Percentiles rank a stretch among this genome's conserved stretches.
phyloP scores from a whole-genome alignment of 768 basidiomycete genomes.

The Mycena maculata region DNA sequence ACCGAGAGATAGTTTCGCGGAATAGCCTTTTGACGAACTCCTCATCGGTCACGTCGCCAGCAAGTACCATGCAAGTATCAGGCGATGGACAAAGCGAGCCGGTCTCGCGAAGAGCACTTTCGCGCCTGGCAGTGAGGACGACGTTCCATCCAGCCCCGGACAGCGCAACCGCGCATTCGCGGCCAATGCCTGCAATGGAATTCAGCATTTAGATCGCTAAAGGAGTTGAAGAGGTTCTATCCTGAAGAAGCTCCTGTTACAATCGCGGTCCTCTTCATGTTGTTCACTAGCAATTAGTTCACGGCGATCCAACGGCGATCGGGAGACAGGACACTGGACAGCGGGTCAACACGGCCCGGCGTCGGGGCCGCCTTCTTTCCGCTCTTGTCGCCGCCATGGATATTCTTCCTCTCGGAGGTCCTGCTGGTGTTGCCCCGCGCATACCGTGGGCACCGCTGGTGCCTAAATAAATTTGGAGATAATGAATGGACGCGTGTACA shows the following conservation, averaged over 20 bases:
- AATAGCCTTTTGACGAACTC: conserved; percentile 73
- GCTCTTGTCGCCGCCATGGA: conserved; percentile 75
- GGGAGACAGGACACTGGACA: too few relatives aligned
- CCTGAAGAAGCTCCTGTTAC: conserved; percentile 46
- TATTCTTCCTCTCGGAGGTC: conserved; percentile 82
- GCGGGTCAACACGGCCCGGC: conserved; percentile 33
- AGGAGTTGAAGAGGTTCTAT: conserved; percentile 35
- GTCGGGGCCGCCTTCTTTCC: conserved; percentile 50
- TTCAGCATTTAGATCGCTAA: background rate
- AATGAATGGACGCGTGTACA: too few relatives aligned
- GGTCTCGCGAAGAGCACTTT: conserved; percentile 69
- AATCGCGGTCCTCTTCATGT: conserved; percentile 7
- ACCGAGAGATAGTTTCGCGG: conserved; percentile 59
- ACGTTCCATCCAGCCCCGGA: conserved; percentile 77
- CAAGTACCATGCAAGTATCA: conserved; percentile 54
- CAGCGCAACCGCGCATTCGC: conserved; percentile 74
- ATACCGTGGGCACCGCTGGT: conserved; percentile 88
- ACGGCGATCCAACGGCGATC: background rate
- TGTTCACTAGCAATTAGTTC: background rate
- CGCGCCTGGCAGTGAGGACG: conserved; percentile 72
- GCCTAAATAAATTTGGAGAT: conserved; percentile 76
- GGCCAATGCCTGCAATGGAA: conserved; percentile 67
- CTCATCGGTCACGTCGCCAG: conserved; percentile 76
- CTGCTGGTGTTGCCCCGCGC: conserved; percentile 85
- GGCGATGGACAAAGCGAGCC: conserved; percentile 51